Evolutionary conservation across 169 alveolate genomes (phyloP).

Genomic region (Cryptosporidium meleagridis): DNA sequence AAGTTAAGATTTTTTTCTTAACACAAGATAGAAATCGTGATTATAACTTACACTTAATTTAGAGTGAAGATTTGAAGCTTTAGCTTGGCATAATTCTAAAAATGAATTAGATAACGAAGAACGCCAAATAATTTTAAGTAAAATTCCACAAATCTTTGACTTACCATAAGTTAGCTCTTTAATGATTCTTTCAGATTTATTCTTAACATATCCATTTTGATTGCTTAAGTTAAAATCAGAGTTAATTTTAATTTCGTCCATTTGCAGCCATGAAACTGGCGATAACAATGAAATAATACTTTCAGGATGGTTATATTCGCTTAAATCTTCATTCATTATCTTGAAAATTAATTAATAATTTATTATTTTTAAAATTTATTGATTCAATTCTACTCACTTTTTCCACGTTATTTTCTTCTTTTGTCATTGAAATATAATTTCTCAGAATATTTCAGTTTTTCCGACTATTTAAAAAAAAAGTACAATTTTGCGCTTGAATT

Average conservation of each 20-base stretch:
- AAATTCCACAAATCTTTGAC: background rate
- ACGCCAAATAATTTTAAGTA: background rate
- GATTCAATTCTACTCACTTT: background rate
- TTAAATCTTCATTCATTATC: background rate
- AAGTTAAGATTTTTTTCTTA: background rate
- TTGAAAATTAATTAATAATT: background rate
- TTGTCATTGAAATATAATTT: background rate
- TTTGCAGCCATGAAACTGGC: slow-evolving; percentile 72
- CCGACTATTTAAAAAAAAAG: background rate
- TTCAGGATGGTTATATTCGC: background rate
- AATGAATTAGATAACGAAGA: background rate
- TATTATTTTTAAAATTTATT: background rate
- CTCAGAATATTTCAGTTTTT: too few relatives aligned
- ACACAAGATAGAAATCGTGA: background rate
- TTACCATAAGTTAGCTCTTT: slow-evolving; percentile 69
- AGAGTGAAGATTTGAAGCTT: slow-evolving; percentile 17
- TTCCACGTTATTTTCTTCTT: background rate
- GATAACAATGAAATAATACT: slow-evolving; percentile 54
- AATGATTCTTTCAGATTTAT: slow-evolving; percentile 24
- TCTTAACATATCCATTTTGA: background rate
- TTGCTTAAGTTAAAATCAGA: background rate
- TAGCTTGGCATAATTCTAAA: slow-evolving; percentile 39
- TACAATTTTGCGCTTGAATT: too few relatives aligned
- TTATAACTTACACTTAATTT: slow-evolving; percentile 24
- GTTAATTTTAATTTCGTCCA: slow-evolving; percentile 33